phyloP scores from a whole-genome alignment of 345 rosid genomes.

The Erucastrum elatum region DNA sequence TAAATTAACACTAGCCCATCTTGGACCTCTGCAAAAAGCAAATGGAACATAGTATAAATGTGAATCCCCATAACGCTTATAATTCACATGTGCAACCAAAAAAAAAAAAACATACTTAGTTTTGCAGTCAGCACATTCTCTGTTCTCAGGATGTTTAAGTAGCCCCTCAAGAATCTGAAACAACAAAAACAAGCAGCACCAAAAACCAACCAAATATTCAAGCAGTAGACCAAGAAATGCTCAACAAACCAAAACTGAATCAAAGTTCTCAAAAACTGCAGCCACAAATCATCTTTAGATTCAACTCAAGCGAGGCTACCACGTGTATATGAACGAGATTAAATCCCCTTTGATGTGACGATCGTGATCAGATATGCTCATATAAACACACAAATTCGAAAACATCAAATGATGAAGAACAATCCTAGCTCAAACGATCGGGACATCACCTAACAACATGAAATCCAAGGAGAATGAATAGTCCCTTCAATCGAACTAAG shows the following conservation, averaged over 20 bases:
- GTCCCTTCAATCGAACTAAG: slow-evolving; percentile 10
- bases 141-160: slow-evolving; percentile 86
- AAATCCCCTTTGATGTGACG: background rate
- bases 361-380: slow-evolving; percentile 4
- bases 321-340: background rate
- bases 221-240: background rate
- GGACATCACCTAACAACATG: background rate
- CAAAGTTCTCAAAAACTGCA: background rate
- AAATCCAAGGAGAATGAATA: background rate
- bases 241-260: slow-evolving; percentile 11
- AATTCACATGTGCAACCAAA: slow-evolving; percentile 8
- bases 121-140: slow-evolving; percentile 99
- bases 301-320: slow-evolving; percentile 10
- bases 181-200: background rate
- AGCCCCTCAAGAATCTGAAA: slow-evolving; percentile 89
- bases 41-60: slow-evolving; percentile 5
- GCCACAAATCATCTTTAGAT: background rate
- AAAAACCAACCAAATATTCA: slow-evolving; percentile 1
- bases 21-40: slow-evolving; percentile 75
- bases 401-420: background rate
- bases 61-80: background rate
- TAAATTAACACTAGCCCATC: slow-evolving; percentile 99
- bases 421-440: slow-evolving; percentile 26
- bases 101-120: slow-evolving; percentile 57
- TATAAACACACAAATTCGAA: background rate